A percentile compares a stretch with the other conserved stretches of the same genome.
Evolutionary conservation across 2,329 filamentous ascomycete species (phyloP).

Genomic region (Aspergillus tanneri): DNA sequence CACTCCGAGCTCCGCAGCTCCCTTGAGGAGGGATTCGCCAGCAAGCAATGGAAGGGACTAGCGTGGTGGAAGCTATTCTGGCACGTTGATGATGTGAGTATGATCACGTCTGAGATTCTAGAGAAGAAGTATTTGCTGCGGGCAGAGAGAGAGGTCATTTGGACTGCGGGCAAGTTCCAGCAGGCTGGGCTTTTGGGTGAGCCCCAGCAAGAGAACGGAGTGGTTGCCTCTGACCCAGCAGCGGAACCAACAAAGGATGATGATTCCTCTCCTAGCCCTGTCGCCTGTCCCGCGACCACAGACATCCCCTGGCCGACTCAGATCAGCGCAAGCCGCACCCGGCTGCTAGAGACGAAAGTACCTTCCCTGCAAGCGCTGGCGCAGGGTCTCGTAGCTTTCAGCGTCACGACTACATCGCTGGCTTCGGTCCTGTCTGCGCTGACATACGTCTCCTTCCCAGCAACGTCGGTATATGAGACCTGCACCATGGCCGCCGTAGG

Average conservation of each 20-base stretch:
- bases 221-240: constrained; percentile 12
- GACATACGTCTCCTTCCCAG: constrained; percentile 54
- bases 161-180: constrained; percentile 72
- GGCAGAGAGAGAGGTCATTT: constrained; percentile 80
- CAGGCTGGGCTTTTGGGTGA: constrained; percentile 57
- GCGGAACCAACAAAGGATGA: background rate
- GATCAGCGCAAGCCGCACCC: constrained; percentile 68
- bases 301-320: constrained; percentile 66
- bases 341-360: constrained; percentile 65
- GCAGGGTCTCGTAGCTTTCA: constrained; percentile 72
- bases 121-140: constrained; percentile 71
- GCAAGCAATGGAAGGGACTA: constrained; percentile 74
- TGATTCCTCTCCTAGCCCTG: constrained; percentile 2
- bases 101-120: constrained; percentile 78
- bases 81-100: constrained; percentile 86
- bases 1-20: constrained; percentile 81
- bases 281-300: background rate
- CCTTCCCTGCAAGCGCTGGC: constrained; percentile 70
- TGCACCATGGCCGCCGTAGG: constrained; percentile 60
- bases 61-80: constrained; percentile 95
- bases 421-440: constrained; percentile 57
- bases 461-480: constrained; percentile 56
- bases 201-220: constrained; percentile 32
- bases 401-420: constrained; percentile 68
- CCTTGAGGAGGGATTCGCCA: constrained; percentile 73